Conservation (phyloP, 1,139 yeast genomes). For the Blastobotrys serpentis region DNA sequence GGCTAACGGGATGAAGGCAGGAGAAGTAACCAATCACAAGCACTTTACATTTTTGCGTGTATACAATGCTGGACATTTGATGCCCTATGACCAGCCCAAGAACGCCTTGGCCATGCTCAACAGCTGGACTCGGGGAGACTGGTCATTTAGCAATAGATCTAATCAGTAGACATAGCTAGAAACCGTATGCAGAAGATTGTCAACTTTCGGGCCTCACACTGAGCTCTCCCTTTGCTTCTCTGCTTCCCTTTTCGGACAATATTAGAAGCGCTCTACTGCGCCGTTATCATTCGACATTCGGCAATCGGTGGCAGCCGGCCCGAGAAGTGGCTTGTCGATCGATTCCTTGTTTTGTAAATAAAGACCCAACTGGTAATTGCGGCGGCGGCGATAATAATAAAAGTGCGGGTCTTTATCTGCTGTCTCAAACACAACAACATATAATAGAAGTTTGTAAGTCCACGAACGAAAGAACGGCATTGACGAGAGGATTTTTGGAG, state of each 20-base stretch:
- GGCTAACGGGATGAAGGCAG: conserved; percentile 48
- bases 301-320: not conserved
- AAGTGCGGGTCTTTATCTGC: too few relatives aligned
- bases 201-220: too few relatives aligned
- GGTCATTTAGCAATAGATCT: conserved; percentile 8
- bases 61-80: conserved; percentile 69
- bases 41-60: conserved; percentile 63
- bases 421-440: too few relatives aligned
- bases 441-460: not conserved
- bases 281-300: not conserved
- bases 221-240: too few relatives aligned
- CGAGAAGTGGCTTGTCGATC: not conserved
- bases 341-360: not conserved
- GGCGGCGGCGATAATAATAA: not conserved
- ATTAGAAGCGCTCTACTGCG: not conserved
- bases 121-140: conserved; percentile 55
- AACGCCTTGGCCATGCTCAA: conserved; percentile 69
- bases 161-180: not conserved
- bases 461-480: too few relatives aligned
- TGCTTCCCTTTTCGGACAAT: too few relatives aligned
- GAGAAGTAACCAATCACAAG: conserved; percentile 56
- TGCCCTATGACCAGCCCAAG: conserved; percentile 75
- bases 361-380: not conserved
- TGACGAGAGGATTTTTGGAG: not conserved
- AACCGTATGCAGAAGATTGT: too few relatives aligned